Percentiles rank a stretch among this genome's conserved stretches.
Conservation (phyloP, 225 moss, liverwort and hornwort species). For the Polytrichum commune region DNA sequence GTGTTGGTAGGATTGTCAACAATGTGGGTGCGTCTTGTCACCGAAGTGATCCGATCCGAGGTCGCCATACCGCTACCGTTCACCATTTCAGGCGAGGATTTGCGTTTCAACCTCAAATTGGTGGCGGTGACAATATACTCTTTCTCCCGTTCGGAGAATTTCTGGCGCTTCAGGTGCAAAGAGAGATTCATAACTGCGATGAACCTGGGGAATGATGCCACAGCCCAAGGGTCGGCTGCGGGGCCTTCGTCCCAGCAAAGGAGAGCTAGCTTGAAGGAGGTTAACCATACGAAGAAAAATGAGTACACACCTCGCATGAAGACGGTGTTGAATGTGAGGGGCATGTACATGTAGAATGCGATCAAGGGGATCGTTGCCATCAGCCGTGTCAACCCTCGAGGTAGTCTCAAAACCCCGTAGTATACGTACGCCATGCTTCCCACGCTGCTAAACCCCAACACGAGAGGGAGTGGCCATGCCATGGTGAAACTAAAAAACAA, state of each 20-base stretch:
- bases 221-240: constrained; percentile 59
- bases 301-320: constrained; percentile 31
- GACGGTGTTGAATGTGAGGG: constrained; percentile 22
- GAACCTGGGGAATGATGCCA: constrained; percentile 67
- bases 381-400: constrained; percentile 49
- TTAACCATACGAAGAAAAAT: constrained; percentile 72
- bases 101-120: not conserved
- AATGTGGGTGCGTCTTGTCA: not conserved
- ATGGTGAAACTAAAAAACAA: not conserved
- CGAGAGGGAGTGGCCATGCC: constrained; percentile 26
- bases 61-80: not conserved
- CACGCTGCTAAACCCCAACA: constrained; percentile 30
- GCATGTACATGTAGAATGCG: constrained; percentile 39
- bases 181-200: constrained; percentile 63
- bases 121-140: not conserved
- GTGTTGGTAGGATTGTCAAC: not conserved
- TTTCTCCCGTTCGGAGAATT: constrained; percentile 16
- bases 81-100: not conserved
- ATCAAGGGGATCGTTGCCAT: constrained; percentile 52
- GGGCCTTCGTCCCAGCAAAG: constrained; percentile 73
- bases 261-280: constrained; percentile 59
- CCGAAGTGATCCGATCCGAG: not conserved
- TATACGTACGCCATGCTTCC: constrained; percentile 54
- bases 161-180: constrained; percentile 57
- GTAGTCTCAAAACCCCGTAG: constrained; percentile 49